Evolutionary conservation across 164 flowering plant genomes (phyloP).

Genomic region (Hamamelis virginiana): DNA sequence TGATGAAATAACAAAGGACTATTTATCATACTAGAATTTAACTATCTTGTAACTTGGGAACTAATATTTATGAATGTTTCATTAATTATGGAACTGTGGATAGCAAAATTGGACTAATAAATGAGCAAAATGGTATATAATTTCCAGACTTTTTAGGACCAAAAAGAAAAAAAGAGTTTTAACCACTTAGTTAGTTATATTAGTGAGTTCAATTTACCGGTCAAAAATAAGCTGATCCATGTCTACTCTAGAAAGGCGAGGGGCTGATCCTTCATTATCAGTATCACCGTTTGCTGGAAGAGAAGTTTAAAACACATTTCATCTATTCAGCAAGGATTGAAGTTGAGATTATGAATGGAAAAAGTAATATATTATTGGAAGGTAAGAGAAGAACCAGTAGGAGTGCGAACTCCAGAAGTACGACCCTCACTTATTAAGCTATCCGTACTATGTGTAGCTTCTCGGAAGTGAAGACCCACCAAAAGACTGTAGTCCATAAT

Average conservation of each 20-base stretch:
- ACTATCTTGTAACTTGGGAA: too few relatives aligned
- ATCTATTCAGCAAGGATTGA: neutral
- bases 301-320: neutral
- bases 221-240: slow-evolving; percentile 57
- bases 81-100: neutral
- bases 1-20: too few relatives aligned
- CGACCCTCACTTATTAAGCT: slow-evolving; percentile 22
- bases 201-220: slow-evolving; percentile 38
- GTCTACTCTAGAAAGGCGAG: slow-evolving; percentile 59
- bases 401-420: slow-evolving; percentile 27
- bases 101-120: neutral
- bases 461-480: slow-evolving; percentile 81
- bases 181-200: neutral
- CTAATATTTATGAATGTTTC: too few relatives aligned
- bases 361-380: neutral
- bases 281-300: slow-evolving; percentile 39
- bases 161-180: neutral
- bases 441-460: slow-evolving; percentile 31
- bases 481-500: slow-evolving; percentile 93
- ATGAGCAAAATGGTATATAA: neutral
- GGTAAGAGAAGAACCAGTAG: slow-evolving; percentile 24
- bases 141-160: neutral
- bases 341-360: slow-evolving; percentile 3
- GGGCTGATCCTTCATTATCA: slow-evolving; percentile 32
- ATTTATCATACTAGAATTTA: too few relatives aligned